Evolutionary conservation across 225 moss, liverwort and hornwort species (phyloP), one percentile per base, ranked within the genome.

Genomic region (Polytrichum formosum): DNA sequence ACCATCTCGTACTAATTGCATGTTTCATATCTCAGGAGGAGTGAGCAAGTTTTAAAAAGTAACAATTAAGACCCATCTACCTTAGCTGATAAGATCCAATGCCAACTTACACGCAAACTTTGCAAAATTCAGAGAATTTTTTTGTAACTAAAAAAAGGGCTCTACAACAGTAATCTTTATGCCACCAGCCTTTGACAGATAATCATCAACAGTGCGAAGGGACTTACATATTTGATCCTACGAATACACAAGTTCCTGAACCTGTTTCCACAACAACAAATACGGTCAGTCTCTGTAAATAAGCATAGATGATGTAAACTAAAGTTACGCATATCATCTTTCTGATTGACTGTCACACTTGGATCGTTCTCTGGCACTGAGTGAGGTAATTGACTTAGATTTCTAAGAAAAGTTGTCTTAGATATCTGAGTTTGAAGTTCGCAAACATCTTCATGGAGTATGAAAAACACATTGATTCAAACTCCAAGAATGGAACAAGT

Each of bases 141-240:
- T 5, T 33, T 46, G 16, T 2, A 28, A 28, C 6, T 23, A 7
- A 67, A 67, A 19, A 26, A 5, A 53, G 67, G 27, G 26, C 53
- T 53, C 9, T 46, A 26, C 23, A 54, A 19, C 67, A 67, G 46
- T 1, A 46, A 21, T 67, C 25, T 18, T 4, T 8, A 67, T 54
- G 7, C n/a, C 31, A 46, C 9, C 6, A 31, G 5, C 7, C 6
- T 28, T 6, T 62, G 55, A 35, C 2, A 16, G 26, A 69, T 46
- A 16, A 46, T 46, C 46, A 59, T 5, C 8, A 56, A 28, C 56
- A 26, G 65, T 30, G 30, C 6, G 28, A 22, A 13, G 37, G 2
- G 5, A 73, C 84, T 85, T 74, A 85, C 84, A 85, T 0, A 25
- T 54, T 78, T 1, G 81, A 28, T 58, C 68, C 56, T 74, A 5